Base-by-base conservation (phyloP, 768 basidiomycete species). In the Termitomyces sp. region DNA sequence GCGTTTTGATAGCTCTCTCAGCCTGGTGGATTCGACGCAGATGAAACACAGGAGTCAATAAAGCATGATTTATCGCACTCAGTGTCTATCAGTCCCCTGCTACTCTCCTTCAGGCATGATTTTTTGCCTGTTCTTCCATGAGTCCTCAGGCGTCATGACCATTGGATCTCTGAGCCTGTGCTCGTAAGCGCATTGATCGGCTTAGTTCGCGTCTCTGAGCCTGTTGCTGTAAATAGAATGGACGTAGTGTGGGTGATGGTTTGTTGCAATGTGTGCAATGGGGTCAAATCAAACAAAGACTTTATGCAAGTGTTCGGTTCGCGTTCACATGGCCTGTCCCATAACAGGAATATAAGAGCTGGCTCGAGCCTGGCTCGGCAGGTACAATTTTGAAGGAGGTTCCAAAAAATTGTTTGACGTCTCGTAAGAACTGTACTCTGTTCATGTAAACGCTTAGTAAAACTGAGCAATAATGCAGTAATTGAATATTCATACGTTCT, bases 301-400 rank as follows among this genome's bases (percentile, higher is more conserved):
- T 56, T 62, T 39, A 63, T 51, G 86, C 87, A 57, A 94, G 71
- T 27, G 88, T 81, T 64, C 90, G 80, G 70, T 93, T 94, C 56
- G 88, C 85, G 70, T 98, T 99, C 60, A 92, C 76, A 69, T 95
- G 95, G 45, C 97, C 96, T 24, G 87, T 85, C 12, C 96, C 96
- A 61, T 95, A 91, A 69, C 96, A 98, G 6, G 93, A 93, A 71
- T 94, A 88, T 47, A 93, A 56, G 14, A 92, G 81, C 59, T 93
- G 86, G 13, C 78, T 72, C 37, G 77, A 81, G 13, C 80, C 74
- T 20, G 76, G 69, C 59, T 84, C 83, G 52, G 80, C 82, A 2
- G 85, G 75, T 16, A 82, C 81, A 55, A 97, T 88, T 72, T 97
- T 98, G 84, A 98, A 98, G 14, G 91, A 88, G 0, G 91, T 93